phyloP scores from a whole-genome alignment of 805 yeast species.

The Debaryomyces prosopidis region DNA sequence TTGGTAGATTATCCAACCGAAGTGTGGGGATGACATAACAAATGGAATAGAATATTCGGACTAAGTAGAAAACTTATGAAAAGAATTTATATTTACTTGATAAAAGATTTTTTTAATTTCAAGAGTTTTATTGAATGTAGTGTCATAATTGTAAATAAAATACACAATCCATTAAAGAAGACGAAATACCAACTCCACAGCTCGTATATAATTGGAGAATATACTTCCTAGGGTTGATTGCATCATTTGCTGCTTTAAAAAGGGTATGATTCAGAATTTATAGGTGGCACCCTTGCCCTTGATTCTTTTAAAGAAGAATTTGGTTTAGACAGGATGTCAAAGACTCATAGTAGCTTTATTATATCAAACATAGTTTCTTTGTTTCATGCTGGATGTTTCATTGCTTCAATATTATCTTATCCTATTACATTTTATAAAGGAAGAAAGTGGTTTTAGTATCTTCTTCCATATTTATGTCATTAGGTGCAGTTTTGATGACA shows the following conservation, averaged over 20 bases:
- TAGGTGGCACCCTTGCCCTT: conserved; percentile 53
- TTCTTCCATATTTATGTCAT: conserved; percentile 39
- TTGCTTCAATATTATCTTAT: conserved; percentile 44
- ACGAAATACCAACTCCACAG: conserved; percentile 23
- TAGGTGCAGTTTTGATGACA: conserved; percentile 46
- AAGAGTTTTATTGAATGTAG: too few relatives aligned
- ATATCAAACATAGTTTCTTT: conserved; percentile 47
- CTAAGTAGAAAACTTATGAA: too few relatives aligned
- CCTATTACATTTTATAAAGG: conserved; percentile 44
- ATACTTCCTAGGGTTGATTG: conserved; percentile 43
- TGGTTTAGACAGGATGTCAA: conserved; percentile 34
- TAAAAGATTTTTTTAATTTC: too few relatives aligned
- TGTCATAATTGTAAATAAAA: too few relatives aligned
- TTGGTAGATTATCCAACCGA: too few relatives aligned
- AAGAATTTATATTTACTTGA: too few relatives aligned
- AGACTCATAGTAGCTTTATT: conserved; percentile 21
- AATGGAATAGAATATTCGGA: too few relatives aligned
- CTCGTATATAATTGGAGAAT: conserved; percentile 47
- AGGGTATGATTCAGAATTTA: conserved; percentile 60
- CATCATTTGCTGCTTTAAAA: conserved; percentile 49
- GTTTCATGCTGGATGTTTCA: conserved; percentile 55
- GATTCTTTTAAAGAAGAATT: conserved; percentile 46
- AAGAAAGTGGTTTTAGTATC: conserved; percentile 36
- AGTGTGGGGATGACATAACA: too few relatives aligned
- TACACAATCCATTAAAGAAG: too few relatives aligned